phyloP scores from a whole-genome alignment of 78 protist genomes.

The Guillardia theta region DNA sequence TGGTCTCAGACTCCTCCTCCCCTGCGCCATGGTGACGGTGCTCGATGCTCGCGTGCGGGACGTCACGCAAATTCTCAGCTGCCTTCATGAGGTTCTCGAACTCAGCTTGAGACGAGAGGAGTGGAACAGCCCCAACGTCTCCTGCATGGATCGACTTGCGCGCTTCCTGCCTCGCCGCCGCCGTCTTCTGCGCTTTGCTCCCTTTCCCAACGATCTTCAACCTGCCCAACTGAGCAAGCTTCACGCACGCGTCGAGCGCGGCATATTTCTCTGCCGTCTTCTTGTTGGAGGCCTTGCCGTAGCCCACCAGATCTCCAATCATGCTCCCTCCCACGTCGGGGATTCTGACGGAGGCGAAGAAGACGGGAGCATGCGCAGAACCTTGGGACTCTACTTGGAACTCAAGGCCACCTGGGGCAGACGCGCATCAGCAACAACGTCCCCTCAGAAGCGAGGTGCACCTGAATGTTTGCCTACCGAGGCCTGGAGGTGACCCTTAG shows the following conservation, averaged over 20 bases:
- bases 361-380: not conserved
- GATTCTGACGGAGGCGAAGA: not conserved
- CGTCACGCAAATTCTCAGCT: not conserved
- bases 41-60: not conserved
- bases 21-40: not conserved
- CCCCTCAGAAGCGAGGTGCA: not conserved
- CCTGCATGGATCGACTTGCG: not conserved
- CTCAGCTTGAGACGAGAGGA: not conserved
- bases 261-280: not conserved
- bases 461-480: not conserved
- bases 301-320: not conserved
- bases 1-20: not conserved
- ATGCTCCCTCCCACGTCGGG: not conserved
- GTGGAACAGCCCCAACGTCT: not conserved
- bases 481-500: not conserved
- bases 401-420: not conserved
- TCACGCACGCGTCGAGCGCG: constrained; percentile 11
- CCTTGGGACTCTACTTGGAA: not conserved
- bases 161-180: not conserved
- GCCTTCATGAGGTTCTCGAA: not conserved
- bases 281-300: not conserved
- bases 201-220: not conserved
- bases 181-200: too few relatives aligned
- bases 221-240: not conserved
- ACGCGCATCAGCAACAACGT: not conserved